Percentiles rank a stretch among this genome's conserved stretches.
Evolutionary conservation across 352 stramenopile species (phyloP).

Genomic region (Globisporangium nodosum): DNA sequence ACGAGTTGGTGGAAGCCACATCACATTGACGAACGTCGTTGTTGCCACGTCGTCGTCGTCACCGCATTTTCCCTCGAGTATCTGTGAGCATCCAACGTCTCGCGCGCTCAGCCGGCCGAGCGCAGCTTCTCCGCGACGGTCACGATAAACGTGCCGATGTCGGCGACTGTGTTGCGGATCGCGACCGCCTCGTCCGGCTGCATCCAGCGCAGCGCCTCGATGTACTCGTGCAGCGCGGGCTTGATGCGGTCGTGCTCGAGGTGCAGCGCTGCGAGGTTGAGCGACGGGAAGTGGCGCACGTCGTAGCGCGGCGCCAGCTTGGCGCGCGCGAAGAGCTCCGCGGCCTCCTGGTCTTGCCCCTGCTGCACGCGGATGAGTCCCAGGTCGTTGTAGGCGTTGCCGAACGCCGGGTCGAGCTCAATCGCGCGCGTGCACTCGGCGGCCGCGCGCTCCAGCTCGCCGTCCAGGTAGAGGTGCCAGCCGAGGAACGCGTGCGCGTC

Average conservation of each 20-base stretch:
- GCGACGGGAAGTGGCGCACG: constrained; percentile 57
- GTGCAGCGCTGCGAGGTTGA: constrained; percentile 61
- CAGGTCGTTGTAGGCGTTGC: constrained; percentile 73
- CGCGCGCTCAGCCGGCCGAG: constrained; percentile 11
- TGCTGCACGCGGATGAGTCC: constrained; percentile 58
- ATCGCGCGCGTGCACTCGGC: constrained; percentile 57
- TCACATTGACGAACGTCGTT: background rate
- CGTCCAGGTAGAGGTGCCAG: constrained; percentile 63
- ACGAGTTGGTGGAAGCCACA: too few species aligned
- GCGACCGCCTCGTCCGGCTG: constrained; percentile 31
- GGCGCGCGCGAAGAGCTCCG: constrained; percentile 54
- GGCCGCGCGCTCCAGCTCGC: constrained; percentile 43
- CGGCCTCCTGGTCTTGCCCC: constrained; percentile 46
- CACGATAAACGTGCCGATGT: constrained; percentile 64
- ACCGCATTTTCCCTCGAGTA: background rate
- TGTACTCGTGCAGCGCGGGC: constrained; percentile 64
- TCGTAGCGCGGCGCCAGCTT: constrained; percentile 59
- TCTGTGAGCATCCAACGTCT: too few species aligned
- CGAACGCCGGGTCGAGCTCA: constrained; percentile 57
- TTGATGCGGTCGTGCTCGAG: constrained; percentile 63
- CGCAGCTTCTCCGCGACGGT: constrained; percentile 32
- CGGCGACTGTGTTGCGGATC: constrained; percentile 64
- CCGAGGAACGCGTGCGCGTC: constrained; percentile 65
- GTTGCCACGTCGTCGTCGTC: background rate
- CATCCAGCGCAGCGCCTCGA: constrained; percentile 74